Evolutionary conservation across 208 protist genomes (phyloP), one percentile per base, ranked within the genome.

Genomic region (Acanthamoeba sp.): DNA sequence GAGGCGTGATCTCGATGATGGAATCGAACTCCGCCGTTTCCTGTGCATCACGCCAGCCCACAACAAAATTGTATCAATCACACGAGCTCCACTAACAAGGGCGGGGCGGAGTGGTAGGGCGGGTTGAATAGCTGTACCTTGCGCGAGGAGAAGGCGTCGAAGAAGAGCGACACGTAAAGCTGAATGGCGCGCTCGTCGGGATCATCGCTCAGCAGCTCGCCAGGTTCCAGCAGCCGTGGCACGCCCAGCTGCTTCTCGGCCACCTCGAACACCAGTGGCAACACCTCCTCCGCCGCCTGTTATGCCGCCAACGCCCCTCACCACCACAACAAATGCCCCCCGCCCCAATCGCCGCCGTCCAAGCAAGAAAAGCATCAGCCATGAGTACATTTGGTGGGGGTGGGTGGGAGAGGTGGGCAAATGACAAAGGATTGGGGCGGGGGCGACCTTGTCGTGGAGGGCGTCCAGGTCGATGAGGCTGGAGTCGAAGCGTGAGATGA

Each of bases 171-270:
- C 18, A 57, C 45, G 32, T 85, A 85, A 3, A 85, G 76, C 42
- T 85, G 76, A 27, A 85, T 36, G 76, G 42, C 45, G 42, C 76
- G 76, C 36, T 85, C 76, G n/a, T 85, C 76, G 20, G 76, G 76
- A 32, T 85, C 76, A 10, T 22, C 76, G 76, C 76, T 32, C 76
- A 85, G 27, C 76, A 85, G 6, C 1, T 85, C 76, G 36, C 22
- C 32, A 1, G 45, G 42, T 59, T 85, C 76, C n/a, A 85, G 18
- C 40, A 85, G 45, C 16, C 45, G 38, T 5, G 76, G 76, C 5
- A 85, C 45, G n/a, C 32, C n/a, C 12, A 85, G 4, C 3, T 55
- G 76, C 38, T 45, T 55, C 45, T 85, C 76, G 76, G 42, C 42
- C 10, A 85, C 2, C 9, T 85, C 76, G n/a, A 85, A 85, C 42